Evolutionary conservation across 345 rosid species (phyloP).

Genomic region (Salix caprea): DNA sequence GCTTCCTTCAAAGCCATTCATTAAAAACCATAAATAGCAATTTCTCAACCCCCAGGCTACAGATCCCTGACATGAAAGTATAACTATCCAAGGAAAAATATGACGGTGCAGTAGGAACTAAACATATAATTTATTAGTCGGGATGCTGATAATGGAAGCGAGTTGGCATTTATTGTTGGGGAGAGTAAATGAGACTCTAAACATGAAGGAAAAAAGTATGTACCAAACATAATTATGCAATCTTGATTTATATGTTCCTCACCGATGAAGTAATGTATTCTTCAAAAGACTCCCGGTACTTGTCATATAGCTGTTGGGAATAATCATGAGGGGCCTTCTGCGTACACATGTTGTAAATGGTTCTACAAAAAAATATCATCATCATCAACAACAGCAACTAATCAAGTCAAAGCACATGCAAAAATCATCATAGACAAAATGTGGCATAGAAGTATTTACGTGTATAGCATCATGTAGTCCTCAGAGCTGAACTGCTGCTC

Average conservation of each 20-base stretch:
- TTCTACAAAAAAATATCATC: slow-evolving; percentile 1
- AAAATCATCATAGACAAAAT: neutral
- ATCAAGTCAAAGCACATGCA: neutral
- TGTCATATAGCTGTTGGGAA: slow-evolving; percentile 32
- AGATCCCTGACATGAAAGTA: neutral
- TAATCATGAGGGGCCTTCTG: slow-evolving; percentile 36
- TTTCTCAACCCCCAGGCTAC: neutral
- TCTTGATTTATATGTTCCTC: neutral
- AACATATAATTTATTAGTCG: neutral
- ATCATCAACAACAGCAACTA: neutral
- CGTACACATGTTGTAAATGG: slow-evolving; percentile 40
- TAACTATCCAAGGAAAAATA: neutral
- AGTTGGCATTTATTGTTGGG: neutral
- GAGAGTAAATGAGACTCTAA: neutral
- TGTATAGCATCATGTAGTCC: slow-evolving; percentile 42
- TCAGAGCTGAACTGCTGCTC: slow-evolving; percentile 34
- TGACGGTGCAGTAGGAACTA: neutral
- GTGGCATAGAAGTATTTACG: slow-evolving; percentile 10
- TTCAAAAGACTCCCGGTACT: slow-evolving; percentile 24
- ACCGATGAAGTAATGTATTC: slow-evolving; percentile 27
- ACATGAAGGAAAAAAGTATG: neutral
- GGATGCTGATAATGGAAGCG: neutral
- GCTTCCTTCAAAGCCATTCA: neutral
- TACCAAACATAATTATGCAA: neutral
- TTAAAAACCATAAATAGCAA: neutral